A percentile compares a stretch with the other conserved stretches of the same genome.
Evolutionary conservation across 768 basidiomycete genomes (phyloP).

Genomic region (Imleria badia): DNA sequence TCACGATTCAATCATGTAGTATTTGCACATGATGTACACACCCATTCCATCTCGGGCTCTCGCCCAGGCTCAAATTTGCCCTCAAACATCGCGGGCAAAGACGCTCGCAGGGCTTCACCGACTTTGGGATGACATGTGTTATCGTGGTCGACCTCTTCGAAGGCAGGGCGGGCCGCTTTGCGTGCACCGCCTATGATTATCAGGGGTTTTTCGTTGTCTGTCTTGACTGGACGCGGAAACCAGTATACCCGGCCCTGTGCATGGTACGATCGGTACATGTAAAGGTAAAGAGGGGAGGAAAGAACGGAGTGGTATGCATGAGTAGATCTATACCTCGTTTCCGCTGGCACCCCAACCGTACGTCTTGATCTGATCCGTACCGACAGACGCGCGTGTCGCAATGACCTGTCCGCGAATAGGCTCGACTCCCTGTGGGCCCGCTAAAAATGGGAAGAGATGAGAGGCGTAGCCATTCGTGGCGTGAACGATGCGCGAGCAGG

Average conservation of each 20-base stretch:
- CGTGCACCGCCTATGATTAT: constrained; percentile 76
- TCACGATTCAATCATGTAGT: not conserved
- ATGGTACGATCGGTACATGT: not conserved
- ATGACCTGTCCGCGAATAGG: constrained; percentile 74
- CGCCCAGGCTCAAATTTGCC: constrained; percentile 45
- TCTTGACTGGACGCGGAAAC: constrained; percentile 64
- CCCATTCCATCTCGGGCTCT: constrained; percentile 84
- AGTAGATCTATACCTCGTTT: constrained; percentile 27
- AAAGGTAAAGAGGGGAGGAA: not conserved
- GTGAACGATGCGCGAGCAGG: constrained; percentile 69
- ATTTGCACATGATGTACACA: constrained; percentile 23
- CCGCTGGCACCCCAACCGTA: constrained; percentile 50
- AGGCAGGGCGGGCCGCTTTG: constrained; percentile 37
- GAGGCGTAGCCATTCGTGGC: constrained; percentile 86
- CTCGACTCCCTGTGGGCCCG: constrained; percentile 52
- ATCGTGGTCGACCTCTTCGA: constrained; percentile 63
- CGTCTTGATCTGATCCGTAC: constrained; percentile 40
- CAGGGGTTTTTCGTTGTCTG: constrained; percentile 43
- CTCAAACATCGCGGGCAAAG: constrained; percentile 59
- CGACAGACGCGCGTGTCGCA: constrained; percentile 42
- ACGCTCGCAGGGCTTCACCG: constrained; percentile 50
- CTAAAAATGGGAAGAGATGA: constrained; percentile 70
- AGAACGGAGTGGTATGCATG: too few species aligned
- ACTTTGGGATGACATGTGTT: constrained; percentile 47
- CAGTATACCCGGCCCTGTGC: constrained; percentile 65